phyloP scores from a whole-genome alignment of 2,329 filamentous ascomycete species.

The Phyllosticta citriasiana region DNA sequence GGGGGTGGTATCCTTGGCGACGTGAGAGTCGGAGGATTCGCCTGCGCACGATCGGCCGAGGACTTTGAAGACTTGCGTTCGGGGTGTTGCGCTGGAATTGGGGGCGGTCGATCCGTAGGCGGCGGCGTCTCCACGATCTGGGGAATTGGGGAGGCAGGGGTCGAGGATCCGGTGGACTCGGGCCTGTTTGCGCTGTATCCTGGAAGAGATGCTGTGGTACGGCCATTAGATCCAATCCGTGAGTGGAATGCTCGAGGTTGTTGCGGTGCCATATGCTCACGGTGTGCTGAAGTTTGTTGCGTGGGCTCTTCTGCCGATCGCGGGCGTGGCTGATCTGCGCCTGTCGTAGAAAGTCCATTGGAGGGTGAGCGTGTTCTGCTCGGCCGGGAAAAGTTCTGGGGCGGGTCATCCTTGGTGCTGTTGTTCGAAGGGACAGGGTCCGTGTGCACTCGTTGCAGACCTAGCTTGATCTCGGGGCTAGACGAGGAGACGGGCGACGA shows the following conservation, averaged over 20 bases:
- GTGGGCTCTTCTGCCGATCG: constrained; percentile 12
- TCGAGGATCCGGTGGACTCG: constrained; percentile 38
- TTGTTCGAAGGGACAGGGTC: constrained; percentile 46
- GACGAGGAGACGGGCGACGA: constrained; percentile 3
- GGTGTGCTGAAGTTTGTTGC: constrained; percentile 17
- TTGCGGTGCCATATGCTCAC: constrained; percentile 18
- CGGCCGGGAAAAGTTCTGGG: constrained; percentile 54
- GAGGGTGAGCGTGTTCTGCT: constrained; percentile 21
- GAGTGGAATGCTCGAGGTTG: constrained; percentile 43
- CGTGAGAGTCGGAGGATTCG: constrained; percentile 9
- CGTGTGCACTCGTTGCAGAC: constrained; percentile 55
- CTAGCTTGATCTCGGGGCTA: constrained; percentile 26
- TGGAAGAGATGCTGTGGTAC: constrained; percentile 43
- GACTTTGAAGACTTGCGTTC: constrained; percentile 42
- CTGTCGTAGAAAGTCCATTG: not conserved
- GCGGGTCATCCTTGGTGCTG: constrained; percentile 15
- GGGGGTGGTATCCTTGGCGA: not conserved
- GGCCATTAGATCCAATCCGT: constrained; percentile 45
- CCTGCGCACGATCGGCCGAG: constrained; percentile 14
- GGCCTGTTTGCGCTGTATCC: constrained; percentile 35
- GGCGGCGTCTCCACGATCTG: constrained; percentile 54
- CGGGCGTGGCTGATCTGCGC: not conserved
- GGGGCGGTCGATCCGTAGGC: constrained; percentile 17
- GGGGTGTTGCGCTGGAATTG: constrained; percentile 27
- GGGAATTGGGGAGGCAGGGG: constrained; percentile 35